Evolutionary conservation across 1,284 basidiomycete genomes (phyloP), one percentile per base, ranked within the genome.

Genomic region (Rhodotorula sp.): DNA sequence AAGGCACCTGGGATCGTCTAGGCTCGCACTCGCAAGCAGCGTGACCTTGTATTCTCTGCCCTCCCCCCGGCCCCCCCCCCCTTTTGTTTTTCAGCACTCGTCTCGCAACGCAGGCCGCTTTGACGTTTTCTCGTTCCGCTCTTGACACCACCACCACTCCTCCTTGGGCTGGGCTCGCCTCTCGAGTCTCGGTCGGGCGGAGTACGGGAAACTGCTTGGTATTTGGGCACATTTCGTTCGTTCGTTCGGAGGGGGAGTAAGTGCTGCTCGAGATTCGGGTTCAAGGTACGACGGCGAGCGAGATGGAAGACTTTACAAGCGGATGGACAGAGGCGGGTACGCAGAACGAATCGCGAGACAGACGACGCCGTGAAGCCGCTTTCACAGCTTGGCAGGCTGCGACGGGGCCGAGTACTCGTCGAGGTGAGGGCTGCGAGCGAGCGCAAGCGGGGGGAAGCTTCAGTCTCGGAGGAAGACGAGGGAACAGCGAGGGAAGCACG

Each of bases 341-440:
- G 55, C 39, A 44, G 44, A n/a, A 44, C 36, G 15, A 39, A 58
- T 6, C n/a, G 56, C n/a, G 39, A 30, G 46, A 20, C 9, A 4
- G 27, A 20, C 9, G 47, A 49, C 20, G 48, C 22, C 1, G 53
- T 24, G 15, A 19, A 2, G 17, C 30, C 9, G 22, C 22, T 20
- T 58, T 61, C 30, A 73, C 30, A 73, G 67, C 65, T 73, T 73
- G 52, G 71, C 71, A 19, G 67, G 68, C 27, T 64, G 63, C 0
- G 65, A 47, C 17, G 71, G 60, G 15, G 66, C 67, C 17, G 71
- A 52, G 68, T 67, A 69, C 64, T 73, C 71, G 62, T 73, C 71
- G 61, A 73, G 68, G 59, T 70, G 66, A 29, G 71, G 68, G 46
- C 68, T 73, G 57, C 52, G 30, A n/a, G n/a, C n/a, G 60, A 5